Percentiles rank a stretch among this genome's conserved stretches.
Conservation (phyloP, 2,329 filamentous ascomycete genomes). For the Phialophora chinensis region DNA sequence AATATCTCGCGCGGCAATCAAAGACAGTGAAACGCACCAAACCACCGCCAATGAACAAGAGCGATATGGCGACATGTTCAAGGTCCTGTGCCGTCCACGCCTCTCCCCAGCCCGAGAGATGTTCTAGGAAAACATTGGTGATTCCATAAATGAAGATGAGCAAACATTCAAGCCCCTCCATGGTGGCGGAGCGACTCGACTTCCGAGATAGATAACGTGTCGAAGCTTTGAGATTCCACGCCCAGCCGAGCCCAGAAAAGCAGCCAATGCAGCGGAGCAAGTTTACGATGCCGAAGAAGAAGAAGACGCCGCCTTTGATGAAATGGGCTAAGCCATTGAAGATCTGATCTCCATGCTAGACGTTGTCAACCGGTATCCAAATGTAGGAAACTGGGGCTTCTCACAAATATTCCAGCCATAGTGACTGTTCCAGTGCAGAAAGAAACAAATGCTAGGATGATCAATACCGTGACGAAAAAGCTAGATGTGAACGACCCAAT, state of each 20-base stretch:
- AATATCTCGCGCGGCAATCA: neutral
- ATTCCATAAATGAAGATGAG: constrained; percentile 89
- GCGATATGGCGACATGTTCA: constrained; percentile 88
- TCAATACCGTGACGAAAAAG: too few species aligned
- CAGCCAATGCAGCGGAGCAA: constrained; percentile 88
- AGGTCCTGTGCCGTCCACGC: constrained; percentile 80
- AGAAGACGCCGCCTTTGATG: constrained; percentile 93
- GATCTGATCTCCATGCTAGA: constrained; percentile 59
- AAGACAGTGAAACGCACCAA: constrained; percentile 59
- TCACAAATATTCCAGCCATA: constrained; percentile 83
- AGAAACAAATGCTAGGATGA: constrained; percentile 73
- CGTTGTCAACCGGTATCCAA: constrained; percentile 2
- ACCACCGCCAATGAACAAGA: constrained; percentile 92
- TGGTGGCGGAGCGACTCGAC: constrained; percentile 61
- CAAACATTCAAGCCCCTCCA: constrained; percentile 86
- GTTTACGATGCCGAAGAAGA: constrained; percentile 87
- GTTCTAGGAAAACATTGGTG: constrained; percentile 91
- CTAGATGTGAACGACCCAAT: constrained; percentile 47
- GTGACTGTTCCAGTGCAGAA: constrained; percentile 75
- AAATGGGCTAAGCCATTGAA: constrained; percentile 91
- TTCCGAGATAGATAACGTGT: constrained; percentile 40
- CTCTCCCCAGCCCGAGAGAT: constrained; percentile 73
- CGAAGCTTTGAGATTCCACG: constrained; percentile 78
- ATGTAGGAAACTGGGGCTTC: constrained; percentile 45
- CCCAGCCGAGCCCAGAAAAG: constrained; percentile 90